Evolutionary conservation across 148 eudicot species (phyloP).

Genomic region (Rhododendron vialii): DNA sequence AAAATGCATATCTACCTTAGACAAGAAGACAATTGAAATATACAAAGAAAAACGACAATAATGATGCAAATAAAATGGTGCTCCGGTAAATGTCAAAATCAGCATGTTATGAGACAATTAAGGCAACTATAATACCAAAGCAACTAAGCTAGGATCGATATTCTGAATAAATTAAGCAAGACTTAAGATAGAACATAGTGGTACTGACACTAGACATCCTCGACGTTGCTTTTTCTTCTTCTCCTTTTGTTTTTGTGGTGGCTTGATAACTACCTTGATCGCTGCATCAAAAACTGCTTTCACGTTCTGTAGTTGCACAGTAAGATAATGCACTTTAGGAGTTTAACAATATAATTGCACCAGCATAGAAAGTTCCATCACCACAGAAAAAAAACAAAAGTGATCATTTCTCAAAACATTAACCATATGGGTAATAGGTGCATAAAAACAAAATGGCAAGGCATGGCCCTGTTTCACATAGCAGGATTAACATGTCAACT

Average conservation of each 20-base stretch:
- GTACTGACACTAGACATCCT: conserved; percentile 67
- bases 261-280: conserved; percentile 91
- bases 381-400: background rate
- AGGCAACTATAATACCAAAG: background rate
- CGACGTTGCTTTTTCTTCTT: conserved; percentile 68
- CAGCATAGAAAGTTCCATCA: background rate
- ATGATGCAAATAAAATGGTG: background rate
- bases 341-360: background rate
- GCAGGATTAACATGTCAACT: conserved; percentile 3
- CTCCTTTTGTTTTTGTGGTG: conserved; percentile 80
- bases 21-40: conserved; percentile 1
- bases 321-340: background rate
- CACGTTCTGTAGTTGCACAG: conserved; percentile 59
- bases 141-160: background rate
- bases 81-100: background rate
- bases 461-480: background rate
- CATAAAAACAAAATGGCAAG: background rate
- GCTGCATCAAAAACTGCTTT: conserved; percentile 98
- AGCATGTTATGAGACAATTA: background rate
- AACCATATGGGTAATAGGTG: background rate
- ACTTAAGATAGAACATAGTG: background rate
- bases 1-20: background rate
- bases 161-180: conserved; percentile 5
- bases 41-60: background rate
- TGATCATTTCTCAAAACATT: background rate